Evolutionary conservation across 352 stramenopile genomes (phyloP), one percentile per base, ranked within the genome.

Genomic region (Phytophthora meadii): DNA sequence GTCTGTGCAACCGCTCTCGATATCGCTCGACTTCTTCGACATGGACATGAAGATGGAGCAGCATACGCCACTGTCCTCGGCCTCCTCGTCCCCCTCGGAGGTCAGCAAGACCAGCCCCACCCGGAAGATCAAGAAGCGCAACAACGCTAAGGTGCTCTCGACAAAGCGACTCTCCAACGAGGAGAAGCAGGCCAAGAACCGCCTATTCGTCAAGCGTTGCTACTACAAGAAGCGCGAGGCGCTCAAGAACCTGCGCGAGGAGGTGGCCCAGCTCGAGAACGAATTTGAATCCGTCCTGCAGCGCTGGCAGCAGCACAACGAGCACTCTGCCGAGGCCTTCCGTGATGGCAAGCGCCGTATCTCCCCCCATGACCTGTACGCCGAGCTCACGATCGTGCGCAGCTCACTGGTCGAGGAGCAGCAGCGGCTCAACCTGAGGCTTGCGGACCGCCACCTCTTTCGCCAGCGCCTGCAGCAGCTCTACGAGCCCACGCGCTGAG

Each of bases 211-310:
- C 66, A 89, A 90, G 68, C 78, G 81, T 25, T 89, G 81, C 68
- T 92, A 92, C 82, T 92, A 92, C 78, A 89, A 90, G 65, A 89
- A 90, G 53, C 77, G 82, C 32, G 73, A 81, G 52, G 60, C 68
- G 37, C 73, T 81, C 28, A 78, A 78, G 49, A 74, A 54, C 51
- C 55, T 81, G 58, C 73, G 73, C 54, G 73, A 81, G 22, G 61
- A 81, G 51, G 73, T 81, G 46, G 58, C 57, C 34, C 40, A 78
- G 52, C 69, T 81, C 24, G 73, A 81, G 54, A 25, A 36, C 44
- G 54, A 81, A 57, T 81, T 81, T 55, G 34, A 65, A 36, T 44
- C 42, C 17, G 73, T 81, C 28, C 50, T 81, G n/a, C 54, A 67
- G 22, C 30, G 30, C 45, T 81, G 73, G 73, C 65, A 81, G 58